phyloP scores from a whole-genome alignment of 169 alveolate genomes.

The Plasmodium relictum region DNA sequence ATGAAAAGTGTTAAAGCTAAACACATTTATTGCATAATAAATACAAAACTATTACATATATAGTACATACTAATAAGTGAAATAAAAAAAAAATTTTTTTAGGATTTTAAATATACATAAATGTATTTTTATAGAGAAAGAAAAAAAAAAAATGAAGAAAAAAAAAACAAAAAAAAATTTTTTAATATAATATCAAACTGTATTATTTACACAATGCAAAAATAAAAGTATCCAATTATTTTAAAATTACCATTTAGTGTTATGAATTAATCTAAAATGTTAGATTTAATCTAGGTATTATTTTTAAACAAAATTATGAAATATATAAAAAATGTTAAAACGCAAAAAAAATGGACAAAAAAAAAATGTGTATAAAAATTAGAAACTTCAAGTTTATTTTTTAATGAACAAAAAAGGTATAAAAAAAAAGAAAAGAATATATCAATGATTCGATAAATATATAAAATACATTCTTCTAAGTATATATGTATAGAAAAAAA shows the following conservation, averaged over 20 bases:
- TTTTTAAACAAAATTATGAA: slow-evolving; percentile 29
- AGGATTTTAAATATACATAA: neutral
- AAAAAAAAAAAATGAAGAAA: slow-evolving; percentile 17
- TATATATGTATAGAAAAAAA: slow-evolving; percentile 9
- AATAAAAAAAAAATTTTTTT: slow-evolving; percentile 7
- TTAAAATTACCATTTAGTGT: slow-evolving; percentile 2
- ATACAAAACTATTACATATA: slow-evolving; percentile 19
- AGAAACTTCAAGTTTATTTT: neutral
- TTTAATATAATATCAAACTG: slow-evolving; percentile 27
- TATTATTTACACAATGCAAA: neutral
- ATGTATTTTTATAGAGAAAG: slow-evolving; percentile 7
- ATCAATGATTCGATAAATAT: neutral
- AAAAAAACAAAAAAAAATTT: slow-evolving; percentile 3
- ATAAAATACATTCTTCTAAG: neutral
- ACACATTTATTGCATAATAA: slow-evolving; percentile 14
- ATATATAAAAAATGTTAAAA: slow-evolving; percentile 1
- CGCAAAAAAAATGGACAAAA: slow-evolving; percentile 32
- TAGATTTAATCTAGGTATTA: slow-evolving; percentile 42
- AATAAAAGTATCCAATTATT: neutral
- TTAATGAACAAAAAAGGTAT: neutral
- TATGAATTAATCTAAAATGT: slow-evolving; percentile 1
- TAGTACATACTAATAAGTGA: slow-evolving; percentile 21
- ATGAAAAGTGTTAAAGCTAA: slow-evolving; percentile 7
- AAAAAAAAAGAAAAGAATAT: slow-evolving; percentile 14
- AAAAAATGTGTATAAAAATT: slow-evolving; percentile 5